Evolutionary conservation across 2,329 filamentous ascomycete genomes (phyloP), one percentile per base, ranked within the genome.

Genomic region (Aspergillus fructus): DNA sequence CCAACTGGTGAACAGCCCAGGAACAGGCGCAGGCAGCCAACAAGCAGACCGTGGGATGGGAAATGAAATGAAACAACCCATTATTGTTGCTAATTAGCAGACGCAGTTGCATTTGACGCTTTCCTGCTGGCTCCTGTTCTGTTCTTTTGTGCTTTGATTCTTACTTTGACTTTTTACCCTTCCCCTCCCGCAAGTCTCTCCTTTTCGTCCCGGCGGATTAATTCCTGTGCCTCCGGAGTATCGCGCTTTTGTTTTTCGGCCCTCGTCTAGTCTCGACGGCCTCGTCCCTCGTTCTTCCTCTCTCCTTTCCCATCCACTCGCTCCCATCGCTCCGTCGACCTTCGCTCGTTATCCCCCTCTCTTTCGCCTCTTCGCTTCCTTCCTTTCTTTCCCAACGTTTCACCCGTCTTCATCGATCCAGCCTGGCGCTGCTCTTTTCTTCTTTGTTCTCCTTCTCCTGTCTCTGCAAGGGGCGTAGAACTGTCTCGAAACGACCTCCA

Each of bases 401-500:
- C 64, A 65, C 56, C 54, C 54, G 54, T 62, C 47, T 60, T 55
- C 53, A 45, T 56, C 42, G 59, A 59, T 58, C 58, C 65, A 64
- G 68, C 68, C 68, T 65, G 65, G 66, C 58, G 64, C 64, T 68
- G 64, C 50, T 51, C 55, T 56, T 51, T 54, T 56, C 52, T 59
- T 61, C 54, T 60, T 62, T 64, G 27, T 56, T 43, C 56, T 41
- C 41, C 43, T 42, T 43, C 56, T 41, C 41, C 43, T 42, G 47
- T 40, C 49, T 60, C 57, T 62, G 54, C 60, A 62, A 59, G 63
- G 56, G 59, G 56, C 45, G 17, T 49, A 24, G 53, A 48, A 54
- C 48, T 17, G 39, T 43, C 39, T 21, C 50, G 52, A 27, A 46
- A 62, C 49, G 53, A 27, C 43, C 43, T 48, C 59, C 59, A 64